These are phyloP conservation scores for Prasinococcaceae sp. DNA, from an alignment of 139 green algal genomes.

Conservation along the genomic window DNA sequence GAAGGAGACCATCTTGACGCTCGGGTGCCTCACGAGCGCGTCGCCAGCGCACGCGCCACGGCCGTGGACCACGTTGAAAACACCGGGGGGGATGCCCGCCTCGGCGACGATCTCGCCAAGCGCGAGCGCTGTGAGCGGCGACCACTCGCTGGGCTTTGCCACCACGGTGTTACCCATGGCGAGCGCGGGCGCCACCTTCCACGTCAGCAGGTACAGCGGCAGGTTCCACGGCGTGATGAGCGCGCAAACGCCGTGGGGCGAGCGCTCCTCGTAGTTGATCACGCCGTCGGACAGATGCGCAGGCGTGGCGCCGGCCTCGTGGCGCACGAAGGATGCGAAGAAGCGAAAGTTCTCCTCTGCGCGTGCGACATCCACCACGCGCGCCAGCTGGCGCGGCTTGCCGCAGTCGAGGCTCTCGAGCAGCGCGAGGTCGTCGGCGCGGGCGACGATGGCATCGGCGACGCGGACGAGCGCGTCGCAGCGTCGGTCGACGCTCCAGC, in stretches of 20 bases:
- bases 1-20: constrained; percentile 61
- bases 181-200: constrained; percentile 46
- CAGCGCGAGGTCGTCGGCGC: not conserved
- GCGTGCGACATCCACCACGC: not conserved
- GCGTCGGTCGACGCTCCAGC: not conserved
- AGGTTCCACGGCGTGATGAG: constrained; percentile 48
- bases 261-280: constrained; percentile 32
- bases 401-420: constrained; percentile 8
- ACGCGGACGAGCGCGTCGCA: not conserved
- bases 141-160: constrained; percentile 41
- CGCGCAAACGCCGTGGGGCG: constrained; percentile 33
- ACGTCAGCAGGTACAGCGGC: constrained; percentile 33
- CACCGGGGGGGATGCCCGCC: constrained; percentile 46
- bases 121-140: constrained; percentile 38
- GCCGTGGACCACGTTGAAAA: constrained; percentile 57
- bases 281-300: constrained; percentile 35
- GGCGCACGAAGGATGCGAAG: not conserved
- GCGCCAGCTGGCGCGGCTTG: constrained; percentile 4
- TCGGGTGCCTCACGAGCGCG: constrained; percentile 29
- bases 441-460: not conserved
- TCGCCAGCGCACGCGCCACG: constrained; percentile 42
- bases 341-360: constrained; percentile 2
- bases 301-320: not conserved
- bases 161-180: constrained; percentile 33
- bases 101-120: constrained; percentile 46